Conservation (phyloP, 257 asterid species). For the Verbena officinalis region DNA sequence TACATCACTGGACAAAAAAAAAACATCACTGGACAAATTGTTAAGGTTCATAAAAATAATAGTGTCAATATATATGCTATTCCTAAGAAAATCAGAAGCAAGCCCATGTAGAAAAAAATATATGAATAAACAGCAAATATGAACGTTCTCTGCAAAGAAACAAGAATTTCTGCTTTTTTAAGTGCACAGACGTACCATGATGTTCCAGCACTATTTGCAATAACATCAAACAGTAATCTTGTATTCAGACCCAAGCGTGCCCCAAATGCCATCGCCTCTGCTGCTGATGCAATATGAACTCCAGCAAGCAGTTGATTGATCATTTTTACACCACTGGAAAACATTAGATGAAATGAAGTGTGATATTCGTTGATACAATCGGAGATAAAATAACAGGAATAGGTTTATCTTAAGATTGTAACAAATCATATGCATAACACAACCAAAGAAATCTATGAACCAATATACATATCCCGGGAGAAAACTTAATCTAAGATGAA, state of each 20-base stretch:
- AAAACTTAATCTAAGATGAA: conserved; percentile 4
- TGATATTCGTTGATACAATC: conserved; percentile 7
- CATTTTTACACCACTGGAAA: conserved; percentile 87
- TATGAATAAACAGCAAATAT: conserved; percentile 13
- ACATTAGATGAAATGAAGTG: conserved; percentile 5
- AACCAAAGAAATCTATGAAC: background rate
- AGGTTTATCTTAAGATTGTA: background rate
- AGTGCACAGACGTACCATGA: conserved; percentile 68
- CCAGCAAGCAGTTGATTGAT: conserved; percentile 99
- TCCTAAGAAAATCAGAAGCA: conserved; percentile 2
- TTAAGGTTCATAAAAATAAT: conserved; percentile 12
- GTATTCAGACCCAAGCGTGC: conserved; percentile 91
- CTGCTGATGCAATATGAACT: conserved; percentile 97
- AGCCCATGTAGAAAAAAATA: background rate
- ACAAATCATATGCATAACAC: conserved; percentile 13
- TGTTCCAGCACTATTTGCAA: conserved; percentile 74
- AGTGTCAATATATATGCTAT: background rate
- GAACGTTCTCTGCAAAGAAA: conserved; percentile 24
- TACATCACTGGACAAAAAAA: conserved; percentile 4
- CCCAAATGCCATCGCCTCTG: conserved; percentile 95
- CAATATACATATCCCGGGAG: background rate
- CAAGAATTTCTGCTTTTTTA: conserved; percentile 17
- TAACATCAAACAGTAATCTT: conserved; percentile 75
- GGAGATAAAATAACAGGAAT: conserved; percentile 2
- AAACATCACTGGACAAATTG: conserved; percentile 3